Percentiles rank a stretch among this genome's conserved stretches.
phyloP scores from a whole-genome alignment of 257 asterid genomes.

The Solanum virginianum region DNA sequence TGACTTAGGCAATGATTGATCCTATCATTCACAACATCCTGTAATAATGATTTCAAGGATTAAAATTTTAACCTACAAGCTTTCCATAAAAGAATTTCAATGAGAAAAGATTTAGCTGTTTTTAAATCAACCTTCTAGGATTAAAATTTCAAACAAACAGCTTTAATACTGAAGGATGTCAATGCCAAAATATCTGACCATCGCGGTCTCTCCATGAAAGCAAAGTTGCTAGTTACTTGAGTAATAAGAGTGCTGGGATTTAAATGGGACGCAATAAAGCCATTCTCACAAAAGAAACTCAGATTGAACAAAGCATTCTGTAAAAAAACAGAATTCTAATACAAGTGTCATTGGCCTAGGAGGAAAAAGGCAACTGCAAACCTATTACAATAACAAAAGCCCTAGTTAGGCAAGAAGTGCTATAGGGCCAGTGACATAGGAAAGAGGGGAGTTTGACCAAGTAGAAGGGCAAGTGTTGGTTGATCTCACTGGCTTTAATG shows the following conservation, averaged over 20 bases:
- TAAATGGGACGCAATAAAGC: neutral
- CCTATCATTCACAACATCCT: constrained; percentile 90
- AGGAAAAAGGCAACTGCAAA: neutral
- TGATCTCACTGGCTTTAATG: neutral
- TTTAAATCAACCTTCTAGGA: neutral
- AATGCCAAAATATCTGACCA: neutral
- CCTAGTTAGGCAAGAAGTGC: neutral
- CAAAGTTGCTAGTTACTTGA: neutral
- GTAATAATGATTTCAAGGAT: constrained; percentile 6
- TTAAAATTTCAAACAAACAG: neutral
- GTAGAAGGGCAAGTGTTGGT: neutral
- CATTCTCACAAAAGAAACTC: neutral
- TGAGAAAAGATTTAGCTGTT: neutral
- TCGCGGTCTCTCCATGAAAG: neutral
- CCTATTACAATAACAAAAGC: neutral
- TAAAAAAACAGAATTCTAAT: neutral
- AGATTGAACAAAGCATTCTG: neutral
- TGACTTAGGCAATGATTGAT: constrained; percentile 81
- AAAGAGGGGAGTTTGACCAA: neutral
- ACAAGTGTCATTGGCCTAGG: neutral
- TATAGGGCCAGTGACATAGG: neutral
- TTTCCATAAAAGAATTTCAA: neutral
- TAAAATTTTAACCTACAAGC: neutral
- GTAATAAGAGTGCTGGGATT: neutral
- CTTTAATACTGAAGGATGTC: neutral